Conservation (phyloP, 345 rosid species). For the Eucalyptus melliodora region DNA sequence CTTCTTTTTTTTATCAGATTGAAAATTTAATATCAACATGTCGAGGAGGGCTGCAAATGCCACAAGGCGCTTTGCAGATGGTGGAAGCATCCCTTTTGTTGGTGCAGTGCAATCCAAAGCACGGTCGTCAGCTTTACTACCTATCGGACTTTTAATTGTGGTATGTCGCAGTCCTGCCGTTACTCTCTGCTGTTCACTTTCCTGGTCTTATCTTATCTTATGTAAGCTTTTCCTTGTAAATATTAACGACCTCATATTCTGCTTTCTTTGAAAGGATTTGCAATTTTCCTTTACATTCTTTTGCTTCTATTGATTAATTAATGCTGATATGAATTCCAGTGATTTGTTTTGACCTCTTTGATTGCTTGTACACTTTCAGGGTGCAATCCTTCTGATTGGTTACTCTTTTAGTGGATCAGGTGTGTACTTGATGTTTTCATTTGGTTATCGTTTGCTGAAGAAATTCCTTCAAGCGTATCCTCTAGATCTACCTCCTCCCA, state of each 20-base stretch:
- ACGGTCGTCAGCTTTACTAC: conserved; percentile 37
- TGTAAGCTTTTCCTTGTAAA: not conserved
- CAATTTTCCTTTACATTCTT: not conserved
- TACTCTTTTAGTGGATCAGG: conserved; percentile 52
- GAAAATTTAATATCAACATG: conserved; percentile 9
- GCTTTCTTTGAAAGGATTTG: not conserved
- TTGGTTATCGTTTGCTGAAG: not conserved
- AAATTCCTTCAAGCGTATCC: not conserved
- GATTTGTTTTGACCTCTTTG: not conserved
- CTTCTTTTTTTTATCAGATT: not conserved
- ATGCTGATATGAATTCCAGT: not conserved
- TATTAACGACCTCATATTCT: not conserved
- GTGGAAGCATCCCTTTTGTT: conserved; percentile 34
- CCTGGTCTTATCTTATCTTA: not conserved
- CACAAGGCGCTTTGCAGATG: conserved; percentile 34
- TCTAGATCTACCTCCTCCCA: not conserved
- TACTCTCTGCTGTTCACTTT: not conserved
- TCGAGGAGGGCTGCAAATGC: conserved; percentile 60
- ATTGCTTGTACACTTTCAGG: conserved; percentile 28
- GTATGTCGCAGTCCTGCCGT: conserved; percentile 7
- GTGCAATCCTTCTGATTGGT: conserved; percentile 42
- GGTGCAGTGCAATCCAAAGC: conserved; percentile 40
- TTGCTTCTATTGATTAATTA: not conserved
- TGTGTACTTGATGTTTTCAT: conserved; percentile 7
- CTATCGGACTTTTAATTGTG: conserved; percentile 33